These are phyloP conservation scores for Blastobotrys mokoenaii DNA, from an alignment of 805 yeast species.

Conservation along the genomic window DNA sequence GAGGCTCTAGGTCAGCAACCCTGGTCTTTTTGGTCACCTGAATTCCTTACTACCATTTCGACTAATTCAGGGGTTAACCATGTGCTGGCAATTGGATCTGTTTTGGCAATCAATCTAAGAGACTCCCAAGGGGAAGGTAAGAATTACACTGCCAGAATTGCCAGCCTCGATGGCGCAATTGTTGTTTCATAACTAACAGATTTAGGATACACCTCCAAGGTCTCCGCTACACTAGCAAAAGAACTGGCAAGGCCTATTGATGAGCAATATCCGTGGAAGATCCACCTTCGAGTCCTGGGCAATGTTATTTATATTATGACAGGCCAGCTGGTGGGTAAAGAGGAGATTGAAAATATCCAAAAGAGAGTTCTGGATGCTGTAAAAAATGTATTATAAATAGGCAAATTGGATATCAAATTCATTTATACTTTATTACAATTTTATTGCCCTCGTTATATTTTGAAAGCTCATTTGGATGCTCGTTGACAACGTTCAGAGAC, in stretches of 20 bases:
- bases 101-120: conserved; percentile 16
- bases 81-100: conserved; percentile 18
- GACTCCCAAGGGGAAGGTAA: conserved; percentile 2
- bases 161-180: too few relatives aligned
- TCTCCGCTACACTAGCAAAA: conserved; percentile 7
- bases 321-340: conserved; percentile 5
- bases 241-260: background rate
- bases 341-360: conserved; percentile 2
- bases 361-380: conserved; percentile 1
- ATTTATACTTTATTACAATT: too few relatives aligned
- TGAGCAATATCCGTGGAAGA: conserved; percentile 12
- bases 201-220: conserved; percentile 17
- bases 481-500: too few relatives aligned
- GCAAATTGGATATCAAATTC: too few relatives aligned
- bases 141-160: too few relatives aligned
- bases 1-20: conserved; percentile 10
- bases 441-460: too few relatives aligned
- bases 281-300: conserved; percentile 19
- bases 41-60: conserved; percentile 13
- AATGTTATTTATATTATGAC: conserved; percentile 21
- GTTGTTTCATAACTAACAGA: background rate
- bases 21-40: conserved; percentile 18
- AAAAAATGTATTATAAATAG: too few relatives aligned
- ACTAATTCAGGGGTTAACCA: conserved; percentile 10
- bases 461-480: too few relatives aligned